Conservation (phyloP, 2,329 filamentous ascomycete genomes). For the Xenosphaeropsis pyriputrescens region DNA sequence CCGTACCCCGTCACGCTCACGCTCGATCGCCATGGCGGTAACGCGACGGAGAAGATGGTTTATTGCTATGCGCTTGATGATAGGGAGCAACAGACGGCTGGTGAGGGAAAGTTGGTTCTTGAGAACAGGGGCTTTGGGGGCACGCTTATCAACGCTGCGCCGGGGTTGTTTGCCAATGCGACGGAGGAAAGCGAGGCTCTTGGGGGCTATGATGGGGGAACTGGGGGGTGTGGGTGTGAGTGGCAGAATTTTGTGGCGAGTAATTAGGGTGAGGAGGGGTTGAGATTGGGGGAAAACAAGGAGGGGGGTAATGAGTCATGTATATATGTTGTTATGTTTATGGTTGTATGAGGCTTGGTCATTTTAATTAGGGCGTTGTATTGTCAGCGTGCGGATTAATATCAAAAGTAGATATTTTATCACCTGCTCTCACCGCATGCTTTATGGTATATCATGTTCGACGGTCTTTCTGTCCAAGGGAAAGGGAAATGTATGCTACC, state of each 20-base stretch:
- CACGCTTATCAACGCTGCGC: slow-evolving; percentile 34
- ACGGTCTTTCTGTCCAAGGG: no score
- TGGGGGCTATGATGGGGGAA: slow-evolving; percentile 49
- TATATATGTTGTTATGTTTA: no score
- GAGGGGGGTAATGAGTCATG: no score
- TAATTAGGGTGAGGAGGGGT: no score
- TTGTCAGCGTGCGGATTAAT: no score
- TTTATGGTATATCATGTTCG: no score
- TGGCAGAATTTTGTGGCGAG: slow-evolving; percentile 34
- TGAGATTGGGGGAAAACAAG: no score
- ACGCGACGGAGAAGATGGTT: slow-evolving; percentile 33
- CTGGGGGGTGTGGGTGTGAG: slow-evolving; percentile 44
- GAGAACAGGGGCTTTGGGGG: slow-evolving; percentile 37
- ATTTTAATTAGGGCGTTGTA: no score
- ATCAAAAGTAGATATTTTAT: no score
- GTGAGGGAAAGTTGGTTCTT: slow-evolving; percentile 27
- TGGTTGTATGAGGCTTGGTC: no score
- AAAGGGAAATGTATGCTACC: no score
- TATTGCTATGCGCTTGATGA: slow-evolving; percentile 37
- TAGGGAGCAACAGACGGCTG: slow-evolving; percentile 27
- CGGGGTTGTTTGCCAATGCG: slow-evolving; percentile 16
- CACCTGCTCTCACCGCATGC: no score
- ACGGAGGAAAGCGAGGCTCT: slow-evolving; percentile 23
- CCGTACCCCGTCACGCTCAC: slow-evolving; percentile 48
- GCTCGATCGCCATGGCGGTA: slow-evolving; percentile 47